Evolutionary conservation across 352 stramenopile species (phyloP).

Genomic region (Phytophthora cactorum): DNA sequence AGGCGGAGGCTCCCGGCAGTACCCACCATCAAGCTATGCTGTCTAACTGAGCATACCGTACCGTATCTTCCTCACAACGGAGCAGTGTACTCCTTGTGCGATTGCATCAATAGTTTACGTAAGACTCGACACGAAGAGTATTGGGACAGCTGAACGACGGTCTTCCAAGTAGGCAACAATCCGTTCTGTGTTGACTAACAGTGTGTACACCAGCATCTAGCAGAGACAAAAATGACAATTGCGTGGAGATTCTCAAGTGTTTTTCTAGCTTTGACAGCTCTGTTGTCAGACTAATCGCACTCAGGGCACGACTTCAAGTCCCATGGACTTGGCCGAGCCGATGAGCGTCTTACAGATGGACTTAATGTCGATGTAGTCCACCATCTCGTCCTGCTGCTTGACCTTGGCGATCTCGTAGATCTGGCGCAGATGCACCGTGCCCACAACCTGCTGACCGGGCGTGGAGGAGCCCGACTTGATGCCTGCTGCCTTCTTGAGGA

Average conservation of each 20-base stretch:
- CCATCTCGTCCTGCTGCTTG: slow-evolving; percentile 95
- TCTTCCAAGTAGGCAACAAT: too few relatives aligned
- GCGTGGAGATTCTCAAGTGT: slow-evolving; percentile 26
- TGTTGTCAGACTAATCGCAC: not conserved
- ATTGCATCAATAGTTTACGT: slow-evolving; percentile 32
- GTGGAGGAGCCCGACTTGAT: slow-evolving; percentile 82
- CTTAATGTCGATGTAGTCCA: slow-evolving; percentile 92
- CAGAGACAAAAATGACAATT: slow-evolving; percentile 12
- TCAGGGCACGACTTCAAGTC: slow-evolving; percentile 85
- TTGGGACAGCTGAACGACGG: not conserved
- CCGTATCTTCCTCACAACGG: not conserved
- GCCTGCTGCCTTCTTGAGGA: slow-evolving; percentile 92
- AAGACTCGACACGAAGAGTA: not conserved
- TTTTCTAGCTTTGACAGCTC: not conserved
- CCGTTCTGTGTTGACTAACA: too few relatives aligned
- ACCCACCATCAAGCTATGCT: slow-evolving; percentile 10
- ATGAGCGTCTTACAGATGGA: slow-evolving; percentile 94
- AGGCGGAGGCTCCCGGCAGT: slow-evolving; percentile 5
- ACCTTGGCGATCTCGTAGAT: slow-evolving; percentile 99
- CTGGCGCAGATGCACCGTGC: slow-evolving; percentile 92
- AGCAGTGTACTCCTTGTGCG: slow-evolving; percentile 2
- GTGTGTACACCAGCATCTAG: not conserved
- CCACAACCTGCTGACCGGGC: slow-evolving; percentile 77
- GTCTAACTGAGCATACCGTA: slow-evolving; percentile 23
- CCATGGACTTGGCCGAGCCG: slow-evolving; percentile 93